Base-by-base conservation (phyloP, 164 flowering plant species). In the Liriodendron chinense region DNA sequence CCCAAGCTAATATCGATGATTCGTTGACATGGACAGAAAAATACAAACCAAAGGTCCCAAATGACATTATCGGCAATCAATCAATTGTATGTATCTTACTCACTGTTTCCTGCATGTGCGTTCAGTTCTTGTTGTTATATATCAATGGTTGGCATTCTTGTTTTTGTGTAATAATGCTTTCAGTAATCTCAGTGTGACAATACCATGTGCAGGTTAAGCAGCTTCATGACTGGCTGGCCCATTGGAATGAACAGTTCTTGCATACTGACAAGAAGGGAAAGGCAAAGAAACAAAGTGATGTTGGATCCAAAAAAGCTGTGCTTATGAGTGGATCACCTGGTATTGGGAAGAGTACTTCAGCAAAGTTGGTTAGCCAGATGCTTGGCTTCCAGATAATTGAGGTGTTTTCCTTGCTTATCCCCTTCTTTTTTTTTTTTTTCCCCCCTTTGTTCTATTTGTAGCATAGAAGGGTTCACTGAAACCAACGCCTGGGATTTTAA, bases 291-390 rank as follows among this genome's bases (percentile, higher is more conserved):
- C 90, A 83, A 80, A 89, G 74, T 79, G 95, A 94, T 80, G 73
- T 90, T 81, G 86, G 81, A 75, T 81, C 90, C 76, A 94, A 96
- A 76, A 96, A 96, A 47, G 98, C 98, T 78, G 91, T 92, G 6
- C 75, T 96, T 68, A 73, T 96, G 59, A 85, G 96, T 89, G 99
- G 99, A 61, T 79, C 94, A 48, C 99, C 99, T 80, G 99, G 99
- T 67, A 94, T 96, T 76, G 99, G 99, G 78, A 96, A 94, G 84
- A 96, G 93, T 74, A 91, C 97, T 48, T 82, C 97, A 69, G 99
- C 99, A 72, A 96, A 94, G 84, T 81, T 96, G 85, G 95, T 96
- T 74, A 80, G 93, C 85, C 88, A 91, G 88, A 94, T 91, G 97
- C 96, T 96, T 53, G 94, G 94, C 56, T 94, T 86, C 80, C 89